Evolutionary conservation across 2,329 filamentous ascomycete species (phyloP).

Genomic region (Cytospora paraplurivora): DNA sequence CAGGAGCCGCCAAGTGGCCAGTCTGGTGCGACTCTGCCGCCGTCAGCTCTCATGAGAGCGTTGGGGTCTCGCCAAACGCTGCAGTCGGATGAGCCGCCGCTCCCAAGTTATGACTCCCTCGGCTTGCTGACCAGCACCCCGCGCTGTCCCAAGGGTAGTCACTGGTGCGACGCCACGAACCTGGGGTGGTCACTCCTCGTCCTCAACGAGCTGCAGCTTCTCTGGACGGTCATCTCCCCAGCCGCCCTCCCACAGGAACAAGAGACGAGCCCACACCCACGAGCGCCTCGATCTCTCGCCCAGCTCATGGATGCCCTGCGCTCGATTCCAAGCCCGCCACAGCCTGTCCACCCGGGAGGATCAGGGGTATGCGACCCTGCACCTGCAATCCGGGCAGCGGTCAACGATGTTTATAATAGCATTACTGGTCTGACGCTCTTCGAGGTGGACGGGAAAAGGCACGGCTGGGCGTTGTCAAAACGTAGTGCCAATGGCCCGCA

Average conservation of each 20-base stretch:
- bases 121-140: conserved; percentile 43
- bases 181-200: conserved; percentile 58
- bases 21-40: background rate
- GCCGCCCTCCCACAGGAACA: conserved; percentile 29
- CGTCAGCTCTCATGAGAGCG: background rate
- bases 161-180: conserved; percentile 54
- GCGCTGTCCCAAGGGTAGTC: conserved; percentile 53
- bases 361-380: conserved; percentile 53
- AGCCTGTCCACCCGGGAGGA: conserved; percentile 39
- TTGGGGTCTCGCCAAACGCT: background rate
- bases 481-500: conserved; percentile 42
- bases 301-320: conserved; percentile 49
- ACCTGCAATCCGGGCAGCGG: conserved; percentile 48
- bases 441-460: conserved; percentile 50
- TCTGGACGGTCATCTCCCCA: conserved; percentile 44
- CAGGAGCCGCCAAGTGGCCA: background rate
- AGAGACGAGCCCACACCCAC: conserved; percentile 12
- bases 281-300: conserved; percentile 44
- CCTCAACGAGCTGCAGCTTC: conserved; percentile 49
- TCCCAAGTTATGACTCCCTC: conserved; percentile 20
- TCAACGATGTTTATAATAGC: conserved; percentile 55
- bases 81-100: background rate
- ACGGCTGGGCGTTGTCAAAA: conserved; percentile 53
- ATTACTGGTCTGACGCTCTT: conserved; percentile 51
- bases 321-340: conserved; percentile 47